Evolutionary conservation across 306 rosid species (phyloP).

Genomic region (Cucumis cinereus): DNA sequence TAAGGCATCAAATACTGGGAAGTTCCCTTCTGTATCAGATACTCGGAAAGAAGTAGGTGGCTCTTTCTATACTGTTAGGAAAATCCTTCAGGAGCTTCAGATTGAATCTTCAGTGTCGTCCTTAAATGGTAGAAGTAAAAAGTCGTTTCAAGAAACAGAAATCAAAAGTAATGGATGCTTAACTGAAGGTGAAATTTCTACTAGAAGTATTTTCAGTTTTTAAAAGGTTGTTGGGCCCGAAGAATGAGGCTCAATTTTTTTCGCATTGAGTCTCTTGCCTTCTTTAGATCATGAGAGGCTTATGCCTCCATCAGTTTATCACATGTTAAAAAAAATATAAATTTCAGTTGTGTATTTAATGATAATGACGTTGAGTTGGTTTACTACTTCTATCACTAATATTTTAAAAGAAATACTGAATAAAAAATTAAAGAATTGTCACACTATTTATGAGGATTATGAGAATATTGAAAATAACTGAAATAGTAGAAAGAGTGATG

Average conservation of each 20-base stretch:
- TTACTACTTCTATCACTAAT: background rate
- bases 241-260: background rate
- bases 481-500: background rate
- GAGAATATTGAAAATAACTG: background rate
- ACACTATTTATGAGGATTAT: background rate
- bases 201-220: background rate
- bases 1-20: background rate
- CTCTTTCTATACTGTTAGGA: conserved; percentile 7
- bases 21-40: background rate
- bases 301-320: background rate
- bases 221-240: background rate
- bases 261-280: background rate
- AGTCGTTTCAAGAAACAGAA: background rate
- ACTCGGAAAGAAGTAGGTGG: conserved; percentile 10
- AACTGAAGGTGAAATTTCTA: background rate
- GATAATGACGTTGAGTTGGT: background rate
- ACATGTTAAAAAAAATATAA: background rate
- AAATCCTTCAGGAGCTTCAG: conserved; percentile 9
- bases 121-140: background rate
- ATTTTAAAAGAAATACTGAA: background rate
- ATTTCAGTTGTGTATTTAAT: background rate
- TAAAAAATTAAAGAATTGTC: background rate
- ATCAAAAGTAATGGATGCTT: background rate
- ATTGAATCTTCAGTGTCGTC: background rate
- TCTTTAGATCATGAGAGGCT: background rate